Conservation (phyloP, 1,284 basidiomycete species). For the Chondrostereum purpureum region DNA sequence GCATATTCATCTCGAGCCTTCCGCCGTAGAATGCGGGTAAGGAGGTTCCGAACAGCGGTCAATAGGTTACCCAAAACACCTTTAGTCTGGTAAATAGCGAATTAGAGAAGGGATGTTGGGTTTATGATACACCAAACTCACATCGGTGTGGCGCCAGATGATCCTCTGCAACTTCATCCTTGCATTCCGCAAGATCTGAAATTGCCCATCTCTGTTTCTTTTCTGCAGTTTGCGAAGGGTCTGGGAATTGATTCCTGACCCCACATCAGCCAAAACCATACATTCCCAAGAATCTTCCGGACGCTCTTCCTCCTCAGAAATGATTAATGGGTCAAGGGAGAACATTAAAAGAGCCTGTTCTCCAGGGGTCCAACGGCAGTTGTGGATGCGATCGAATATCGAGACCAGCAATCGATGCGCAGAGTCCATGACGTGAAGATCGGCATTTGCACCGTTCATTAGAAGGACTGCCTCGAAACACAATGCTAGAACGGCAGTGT, state of each 20-base stretch:
- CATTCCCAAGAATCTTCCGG: conserved; percentile 37
- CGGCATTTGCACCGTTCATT: conserved; percentile 54
- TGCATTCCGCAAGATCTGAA: conserved; percentile 13
- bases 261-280: conserved; percentile 53
- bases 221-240: conserved; percentile 34
- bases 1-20: neutral
- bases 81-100: too few relatives aligned
- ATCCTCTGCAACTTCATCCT: conserved; percentile 36
- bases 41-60: conserved; percentile 29
- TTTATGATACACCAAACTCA: conserved; percentile 25
- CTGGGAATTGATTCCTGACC: conserved; percentile 62
- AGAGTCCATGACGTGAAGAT: conserved; percentile 52
- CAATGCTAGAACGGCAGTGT: conserved; percentile 59
- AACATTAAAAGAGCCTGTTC: conserved; percentile 59
- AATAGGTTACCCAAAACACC: conserved; percentile 38
- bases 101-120: neutral
- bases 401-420: conserved; percentile 50
- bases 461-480: conserved; percentile 63
- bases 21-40: conserved; percentile 16
- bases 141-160: conserved; percentile 61
- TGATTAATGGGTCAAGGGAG: conserved; percentile 59
- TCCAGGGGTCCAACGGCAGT: conserved; percentile 46
- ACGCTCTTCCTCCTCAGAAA: conserved; percentile 21
- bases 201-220: conserved; percentile 8
- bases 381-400: conserved; percentile 36